Percentiles rank a stretch among this genome's conserved stretches.
These are phyloP conservation scores for Jaapia argillacea DNA, from an alignment of 768 basidiomycete genomes.

Conservation along the genomic window DNA sequence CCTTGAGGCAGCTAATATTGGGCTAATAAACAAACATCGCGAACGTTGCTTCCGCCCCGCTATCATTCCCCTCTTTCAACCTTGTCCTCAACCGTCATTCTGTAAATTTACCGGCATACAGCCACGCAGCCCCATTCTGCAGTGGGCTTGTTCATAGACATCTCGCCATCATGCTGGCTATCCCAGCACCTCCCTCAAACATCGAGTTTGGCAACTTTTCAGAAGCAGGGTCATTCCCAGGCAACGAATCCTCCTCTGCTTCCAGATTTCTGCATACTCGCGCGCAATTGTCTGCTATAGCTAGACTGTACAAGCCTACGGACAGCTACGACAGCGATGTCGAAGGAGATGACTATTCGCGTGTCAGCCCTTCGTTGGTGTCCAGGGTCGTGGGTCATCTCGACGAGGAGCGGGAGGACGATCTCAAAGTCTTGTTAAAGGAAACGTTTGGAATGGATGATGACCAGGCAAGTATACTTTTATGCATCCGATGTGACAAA, in stretches of 20 bases:
- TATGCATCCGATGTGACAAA: not conserved
- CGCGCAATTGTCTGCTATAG: slow-evolving; percentile 67
- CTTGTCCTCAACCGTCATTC: not conserved
- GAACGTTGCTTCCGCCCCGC: too few relatives aligned
- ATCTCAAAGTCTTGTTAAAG: slow-evolving; percentile 68
- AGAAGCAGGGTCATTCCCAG: too few relatives aligned
- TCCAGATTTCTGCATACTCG: slow-evolving; percentile 72
- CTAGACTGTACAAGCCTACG: slow-evolving; percentile 57
- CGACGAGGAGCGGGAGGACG: slow-evolving; percentile 79
- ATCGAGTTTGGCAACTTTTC: not conserved
- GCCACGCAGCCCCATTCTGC: not conserved
- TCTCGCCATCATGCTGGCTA: not conserved
- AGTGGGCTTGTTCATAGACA: not conserved
- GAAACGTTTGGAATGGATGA: slow-evolving; percentile 60
- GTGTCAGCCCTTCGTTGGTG: slow-evolving; percentile 55
- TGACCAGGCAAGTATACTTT: slow-evolving; percentile 42
- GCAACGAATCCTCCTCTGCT: too few relatives aligned
- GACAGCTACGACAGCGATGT: slow-evolving; percentile 49
- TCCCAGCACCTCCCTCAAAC: not conserved
- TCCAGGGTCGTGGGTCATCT: slow-evolving; percentile 62
- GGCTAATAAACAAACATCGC: too few relatives aligned
- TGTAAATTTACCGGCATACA: not conserved
- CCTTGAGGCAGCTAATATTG: too few relatives aligned
- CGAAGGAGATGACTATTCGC: slow-evolving; percentile 41
- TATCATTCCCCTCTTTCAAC: too few relatives aligned